phyloP scores from a whole-genome alignment of 345 rosid species.

The Noccaea caerulescens region DNA sequence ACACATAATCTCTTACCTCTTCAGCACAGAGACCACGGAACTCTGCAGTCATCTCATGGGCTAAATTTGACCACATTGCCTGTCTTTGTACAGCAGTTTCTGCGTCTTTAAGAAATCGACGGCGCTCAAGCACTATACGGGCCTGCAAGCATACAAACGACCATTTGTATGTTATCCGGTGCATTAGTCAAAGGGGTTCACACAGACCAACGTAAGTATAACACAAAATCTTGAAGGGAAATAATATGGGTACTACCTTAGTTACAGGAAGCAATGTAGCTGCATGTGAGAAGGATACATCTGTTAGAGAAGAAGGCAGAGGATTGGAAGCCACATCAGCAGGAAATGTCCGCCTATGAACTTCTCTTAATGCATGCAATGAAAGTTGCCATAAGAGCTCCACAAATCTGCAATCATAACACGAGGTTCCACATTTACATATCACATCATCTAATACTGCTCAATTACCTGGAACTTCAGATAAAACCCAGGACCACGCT shows the following conservation, averaged over 20 bases:
- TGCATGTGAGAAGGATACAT: slow-evolving; percentile 97
- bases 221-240: neutral
- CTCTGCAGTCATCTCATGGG: slow-evolving; percentile 99
- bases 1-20: slow-evolving; percentile 60
- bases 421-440: slow-evolving; percentile 4
- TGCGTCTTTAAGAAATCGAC: slow-evolving; percentile 90
- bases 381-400: slow-evolving; percentile 99
- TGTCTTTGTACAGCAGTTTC: slow-evolving; percentile 95
- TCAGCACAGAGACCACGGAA: slow-evolving; percentile 99
- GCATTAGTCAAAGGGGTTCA: slow-evolving; percentile 18
- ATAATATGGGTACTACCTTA: slow-evolving; percentile 54
- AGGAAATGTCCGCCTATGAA: slow-evolving; percentile 91
- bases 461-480: neutral
- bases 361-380: slow-evolving; percentile 93
- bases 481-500: neutral
- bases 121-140: slow-evolving; percentile 95
- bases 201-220: slow-evolving; percentile 6
- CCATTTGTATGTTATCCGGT: neutral
- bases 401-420: slow-evolving; percentile 76
- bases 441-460: slow-evolving; percentile 6
- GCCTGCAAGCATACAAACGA: slow-evolving; percentile 53
- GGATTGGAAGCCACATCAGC: slow-evolving; percentile 86
- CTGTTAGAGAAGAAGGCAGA: slow-evolving; percentile 92
- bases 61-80: slow-evolving; percentile 99
- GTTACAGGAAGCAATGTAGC: slow-evolving; percentile 98